Percentiles rank a stretch among this genome's conserved stretches.
Evolutionary conservation across 2,329 filamentous ascomycete species (phyloP).

Genomic region (Aulographum hederae): DNA sequence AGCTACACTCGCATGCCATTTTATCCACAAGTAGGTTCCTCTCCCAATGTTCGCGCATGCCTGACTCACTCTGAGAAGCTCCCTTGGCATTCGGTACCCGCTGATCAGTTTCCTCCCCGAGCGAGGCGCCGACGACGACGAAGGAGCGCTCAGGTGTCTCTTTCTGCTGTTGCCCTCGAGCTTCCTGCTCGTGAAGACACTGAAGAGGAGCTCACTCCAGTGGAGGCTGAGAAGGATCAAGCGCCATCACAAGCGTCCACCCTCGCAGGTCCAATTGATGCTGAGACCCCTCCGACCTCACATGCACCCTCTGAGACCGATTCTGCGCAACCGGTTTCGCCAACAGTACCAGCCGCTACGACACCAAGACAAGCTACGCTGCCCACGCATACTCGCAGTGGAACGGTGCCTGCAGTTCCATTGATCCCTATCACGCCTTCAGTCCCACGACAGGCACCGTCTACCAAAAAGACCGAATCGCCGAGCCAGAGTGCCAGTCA

Average conservation of each 20-base stretch:
- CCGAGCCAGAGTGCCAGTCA: no score
- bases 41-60: no score
- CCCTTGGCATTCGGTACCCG: slow-evolving; percentile 41
- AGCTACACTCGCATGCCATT: no score
- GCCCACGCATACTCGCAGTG: slow-evolving; percentile 20
- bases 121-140: slow-evolving; percentile 27
- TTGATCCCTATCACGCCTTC: slow-evolving; percentile 30
- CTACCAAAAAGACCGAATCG: no score
- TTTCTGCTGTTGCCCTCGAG: slow-evolving; percentile 16
- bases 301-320: slow-evolving; percentile 38
- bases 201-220: slow-evolving; percentile 4
- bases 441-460: no score
- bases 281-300: slow-evolving; percentile 39
- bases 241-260: slow-evolving; percentile 24
- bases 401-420: slow-evolving; percentile 30
- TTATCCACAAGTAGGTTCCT: no score
- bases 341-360: slow-evolving; percentile 24
- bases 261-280: slow-evolving; percentile 24
- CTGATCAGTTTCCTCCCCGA: slow-evolving; percentile 33
- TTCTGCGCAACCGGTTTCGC: slow-evolving; percentile 35
- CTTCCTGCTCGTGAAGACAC: slow-evolving; percentile 30
- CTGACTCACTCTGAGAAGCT: slow-evolving; percentile 25
- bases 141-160: slow-evolving; percentile 12
- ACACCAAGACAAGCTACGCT: slow-evolving; percentile 14
- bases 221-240: slow-evolving; percentile 8